These are phyloP conservation scores for Claviceps monticola DNA, from an alignment of 2,329 filamentous ascomycete species.

Conservation along the genomic window DNA sequence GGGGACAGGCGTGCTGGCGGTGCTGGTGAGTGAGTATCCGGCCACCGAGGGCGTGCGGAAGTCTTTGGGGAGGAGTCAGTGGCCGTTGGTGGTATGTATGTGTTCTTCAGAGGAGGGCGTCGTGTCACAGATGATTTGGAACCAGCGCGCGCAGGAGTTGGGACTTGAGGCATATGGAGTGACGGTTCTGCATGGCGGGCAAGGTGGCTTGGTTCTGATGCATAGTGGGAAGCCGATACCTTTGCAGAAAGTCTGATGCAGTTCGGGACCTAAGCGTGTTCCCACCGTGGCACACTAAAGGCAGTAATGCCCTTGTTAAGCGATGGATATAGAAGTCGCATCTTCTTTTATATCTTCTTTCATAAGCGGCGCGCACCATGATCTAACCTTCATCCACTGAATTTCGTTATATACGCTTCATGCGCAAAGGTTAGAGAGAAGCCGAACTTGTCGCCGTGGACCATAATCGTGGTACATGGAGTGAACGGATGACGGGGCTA, in stretches of 20 bases:
- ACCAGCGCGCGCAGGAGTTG: constrained; percentile 44
- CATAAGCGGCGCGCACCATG: background rate
- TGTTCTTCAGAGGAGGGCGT: constrained; percentile 44
- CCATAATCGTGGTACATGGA: background rate
- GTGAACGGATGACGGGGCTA: background rate
- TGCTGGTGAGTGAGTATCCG: constrained; percentile 54
- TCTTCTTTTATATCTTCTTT: background rate
- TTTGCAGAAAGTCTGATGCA: background rate
- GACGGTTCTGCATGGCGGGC: constrained; percentile 26
- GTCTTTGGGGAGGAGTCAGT: constrained; percentile 50
- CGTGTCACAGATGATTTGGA: constrained; percentile 61
- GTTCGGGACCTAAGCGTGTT: background rate
- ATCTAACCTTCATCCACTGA: background rate
- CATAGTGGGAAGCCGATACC: constrained; percentile 31
- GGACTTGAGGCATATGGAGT: constrained; percentile 49
- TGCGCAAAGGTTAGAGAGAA: background rate
- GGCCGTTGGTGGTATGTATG: constrained; percentile 60
- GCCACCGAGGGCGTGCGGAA: constrained; percentile 71
- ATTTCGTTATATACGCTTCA: background rate
- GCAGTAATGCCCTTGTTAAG: background rate
- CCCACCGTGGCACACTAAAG: background rate
- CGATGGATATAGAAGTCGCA: background rate
- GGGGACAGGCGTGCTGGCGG: constrained; percentile 47
- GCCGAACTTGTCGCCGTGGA: background rate
- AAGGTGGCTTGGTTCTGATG: constrained; percentile 30